A percentile compares a stretch with the other conserved stretches of the same genome.
Evolutionary conservation across 2,329 filamentous ascomycete species (phyloP).

Genomic region (Aspergillus aculeatus): DNA sequence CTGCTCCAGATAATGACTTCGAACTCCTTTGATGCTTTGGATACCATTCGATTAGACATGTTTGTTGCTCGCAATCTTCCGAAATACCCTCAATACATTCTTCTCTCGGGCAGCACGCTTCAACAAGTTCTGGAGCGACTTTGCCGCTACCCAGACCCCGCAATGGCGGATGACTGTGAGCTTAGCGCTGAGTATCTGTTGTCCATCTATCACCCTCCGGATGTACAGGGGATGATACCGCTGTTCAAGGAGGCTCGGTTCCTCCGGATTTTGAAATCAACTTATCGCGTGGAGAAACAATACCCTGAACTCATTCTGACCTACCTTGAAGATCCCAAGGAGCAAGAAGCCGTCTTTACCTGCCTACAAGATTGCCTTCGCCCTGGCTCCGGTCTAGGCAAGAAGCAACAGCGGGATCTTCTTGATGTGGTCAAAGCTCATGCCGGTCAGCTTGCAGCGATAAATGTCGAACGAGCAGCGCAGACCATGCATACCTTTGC

Average conservation of each 20-base stretch:
- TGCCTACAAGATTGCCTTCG: constrained; percentile 75
- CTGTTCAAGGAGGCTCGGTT: constrained; percentile 78
- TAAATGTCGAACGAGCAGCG: constrained; percentile 66
- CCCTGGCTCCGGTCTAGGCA: constrained; percentile 60
- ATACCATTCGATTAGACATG: constrained; percentile 96
- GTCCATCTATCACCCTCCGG: constrained; percentile 87
- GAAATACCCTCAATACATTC: constrained; percentile 93
- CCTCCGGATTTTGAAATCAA: constrained; percentile 85
- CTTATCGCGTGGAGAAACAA: constrained; percentile 76
- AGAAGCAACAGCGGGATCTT: constrained; percentile 72
- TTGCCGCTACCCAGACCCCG: constrained; percentile 76
- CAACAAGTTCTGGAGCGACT: constrained; percentile 77
- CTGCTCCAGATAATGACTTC: constrained; percentile 83
- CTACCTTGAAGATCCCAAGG: constrained; percentile 81
- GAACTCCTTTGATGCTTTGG: constrained; percentile 68
- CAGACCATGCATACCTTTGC: constrained; percentile 62
- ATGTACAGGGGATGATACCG: constrained; percentile 72
- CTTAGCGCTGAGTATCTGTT: constrained; percentile 95
- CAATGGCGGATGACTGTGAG: constrained; percentile 88
- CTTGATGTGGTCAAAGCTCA: constrained; percentile 65
- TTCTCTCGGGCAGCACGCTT: constrained; percentile 82
- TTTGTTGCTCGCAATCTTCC: constrained; percentile 94
- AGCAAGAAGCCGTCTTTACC: constrained; percentile 72
- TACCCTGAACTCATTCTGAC: constrained; percentile 74
- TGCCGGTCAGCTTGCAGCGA: constrained; percentile 63